phyloP scores from a whole-genome alignment of 768 basidiomycete genomes.

The Lepiota venenata region DNA sequence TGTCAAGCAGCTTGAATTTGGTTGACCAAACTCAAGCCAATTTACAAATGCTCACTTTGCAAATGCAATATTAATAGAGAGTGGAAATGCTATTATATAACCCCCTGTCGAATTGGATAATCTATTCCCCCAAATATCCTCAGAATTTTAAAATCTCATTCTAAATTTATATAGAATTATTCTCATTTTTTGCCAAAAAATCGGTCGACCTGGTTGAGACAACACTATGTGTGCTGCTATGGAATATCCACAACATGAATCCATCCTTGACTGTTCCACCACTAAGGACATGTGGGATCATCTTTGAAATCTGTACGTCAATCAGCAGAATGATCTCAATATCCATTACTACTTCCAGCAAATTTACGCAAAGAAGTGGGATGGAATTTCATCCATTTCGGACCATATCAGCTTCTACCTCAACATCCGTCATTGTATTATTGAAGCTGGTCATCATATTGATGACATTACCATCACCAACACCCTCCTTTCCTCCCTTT shows the following conservation, averaged over 20 bases:
- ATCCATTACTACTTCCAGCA: constrained; percentile 15
- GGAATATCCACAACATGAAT: constrained; percentile 12
- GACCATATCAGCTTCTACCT: constrained; percentile 14
- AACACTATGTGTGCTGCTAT: too few relatives aligned
- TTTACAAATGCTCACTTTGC: too few relatives aligned
- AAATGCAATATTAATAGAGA: too few relatives aligned
- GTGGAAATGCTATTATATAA: too few relatives aligned
- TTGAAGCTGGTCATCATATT: constrained; percentile 1
- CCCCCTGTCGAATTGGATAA: too few relatives aligned
- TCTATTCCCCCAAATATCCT: too few relatives aligned
- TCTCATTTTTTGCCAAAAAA: too few relatives aligned
- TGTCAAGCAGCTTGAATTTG: too few relatives aligned
- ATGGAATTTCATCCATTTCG: constrained; percentile 3
- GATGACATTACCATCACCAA: background rate
- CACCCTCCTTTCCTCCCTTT: background rate
- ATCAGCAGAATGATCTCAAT: constrained; percentile 2
- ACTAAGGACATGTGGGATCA: constrained; percentile 7
- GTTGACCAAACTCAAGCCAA: too few relatives aligned
- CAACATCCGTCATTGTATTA: constrained; percentile 12
- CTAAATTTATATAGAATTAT: too few relatives aligned
- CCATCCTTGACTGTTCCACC: constrained; percentile 5
- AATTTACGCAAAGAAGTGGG: constrained; percentile 13
- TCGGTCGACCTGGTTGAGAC: too few relatives aligned
- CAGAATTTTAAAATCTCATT: too few relatives aligned
- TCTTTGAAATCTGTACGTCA: constrained; percentile 4